Evolutionary conservation across 441 rosid genomes (phyloP), one percentile per base, ranked within the genome.

Genomic region (Melastoma candidum): DNA sequence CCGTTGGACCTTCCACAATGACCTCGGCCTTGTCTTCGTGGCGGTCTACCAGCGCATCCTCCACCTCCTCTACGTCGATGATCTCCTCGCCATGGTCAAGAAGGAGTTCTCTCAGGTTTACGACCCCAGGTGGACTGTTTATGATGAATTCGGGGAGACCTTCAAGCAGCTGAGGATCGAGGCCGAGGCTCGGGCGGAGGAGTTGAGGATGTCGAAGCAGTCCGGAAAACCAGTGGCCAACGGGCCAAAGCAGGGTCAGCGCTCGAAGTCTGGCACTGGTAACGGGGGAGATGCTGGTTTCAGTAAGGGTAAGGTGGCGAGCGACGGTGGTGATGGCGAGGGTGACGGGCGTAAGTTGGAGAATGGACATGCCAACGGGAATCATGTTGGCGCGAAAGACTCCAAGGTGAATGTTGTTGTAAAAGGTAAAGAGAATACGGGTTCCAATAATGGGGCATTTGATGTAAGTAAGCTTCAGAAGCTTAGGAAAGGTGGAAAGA

Each of bases 21-120:
- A 92, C 53, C 97, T 92, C 24, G 96, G 95, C 3, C 83, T 92
- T 12, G 98, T 92, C 10, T 87, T 92, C 48, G 96, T 92, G 48
- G 98, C 94, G 5, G 96, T 92, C 24, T 92, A 87, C 73, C 98
- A 92, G 78, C 81, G 85, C 56, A 83, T 92, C 58, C 90, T 92
- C 50, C 90, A 85, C 64, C 66, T 92, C 46, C 68, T 92, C 2
- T 92, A 92, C 59, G 97, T 85, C 57, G 98, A 92, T 60, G 98
- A 92, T 53, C 65, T 92, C 75, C 89, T 88, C 12, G 66, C 81
- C 0, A 65, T 82, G 89, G 78, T 88, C 26, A 92, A 70, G 77
- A 81, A 64, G n/a, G 83, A 81, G 64, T 92, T 92, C 48, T 59
- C 89, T 0, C 76, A 82, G 68, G 75, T 92, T 32, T 92, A 92